Percentiles rank a stretch among this genome's conserved stretches.
These are phyloP conservation scores for Neonectria neomacrospora DNA, from an alignment of 2,329 filamentous ascomycete species.

Conservation along the genomic window DNA sequence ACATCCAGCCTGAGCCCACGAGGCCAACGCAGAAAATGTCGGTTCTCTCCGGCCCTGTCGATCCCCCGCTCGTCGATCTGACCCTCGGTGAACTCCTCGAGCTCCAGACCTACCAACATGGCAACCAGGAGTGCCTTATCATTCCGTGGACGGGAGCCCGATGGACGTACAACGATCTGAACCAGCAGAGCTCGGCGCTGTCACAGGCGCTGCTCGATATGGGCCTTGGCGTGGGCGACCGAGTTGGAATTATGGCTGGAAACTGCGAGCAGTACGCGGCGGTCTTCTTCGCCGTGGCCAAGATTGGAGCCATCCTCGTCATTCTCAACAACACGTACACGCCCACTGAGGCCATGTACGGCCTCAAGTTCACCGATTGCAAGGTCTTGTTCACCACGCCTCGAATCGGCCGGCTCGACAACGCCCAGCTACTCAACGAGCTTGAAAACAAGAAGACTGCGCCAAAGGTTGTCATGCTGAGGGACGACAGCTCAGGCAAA, in stretches of 20 bases:
- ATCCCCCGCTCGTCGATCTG: slow-evolving; percentile 76
- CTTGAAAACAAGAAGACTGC: slow-evolving; percentile 58
- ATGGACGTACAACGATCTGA: slow-evolving; percentile 76
- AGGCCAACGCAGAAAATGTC: slow-evolving; percentile 58
- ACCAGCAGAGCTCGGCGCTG: slow-evolving; percentile 69
- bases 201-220: slow-evolving; percentile 74
- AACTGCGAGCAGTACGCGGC: slow-evolving; percentile 85
- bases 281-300: slow-evolving; percentile 77
- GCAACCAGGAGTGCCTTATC: slow-evolving; percentile 74
- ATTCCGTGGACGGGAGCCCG: slow-evolving; percentile 80
- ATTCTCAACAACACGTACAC: slow-evolving; percentile 89
- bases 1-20: slow-evolving; percentile 44
- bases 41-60: slow-evolving; percentile 73
- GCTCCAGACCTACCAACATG: slow-evolving; percentile 74
- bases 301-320: slow-evolving; percentile 75
- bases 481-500: slow-evolving; percentile 59
- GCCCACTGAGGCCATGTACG: slow-evolving; percentile 76
- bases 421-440: slow-evolving; percentile 67
- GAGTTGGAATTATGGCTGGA: slow-evolving; percentile 80
- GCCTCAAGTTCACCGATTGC: slow-evolving; percentile 76
- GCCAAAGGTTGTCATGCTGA: slow-evolving; percentile 69
- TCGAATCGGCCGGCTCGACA: slow-evolving; percentile 73
- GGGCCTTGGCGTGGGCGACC: slow-evolving; percentile 74
- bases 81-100: slow-evolving; percentile 79
- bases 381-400: slow-evolving; percentile 79